Base-by-base conservation (phyloP, 2,329 filamentous ascomycete genomes). In the Diaporthe ilicicola region DNA sequence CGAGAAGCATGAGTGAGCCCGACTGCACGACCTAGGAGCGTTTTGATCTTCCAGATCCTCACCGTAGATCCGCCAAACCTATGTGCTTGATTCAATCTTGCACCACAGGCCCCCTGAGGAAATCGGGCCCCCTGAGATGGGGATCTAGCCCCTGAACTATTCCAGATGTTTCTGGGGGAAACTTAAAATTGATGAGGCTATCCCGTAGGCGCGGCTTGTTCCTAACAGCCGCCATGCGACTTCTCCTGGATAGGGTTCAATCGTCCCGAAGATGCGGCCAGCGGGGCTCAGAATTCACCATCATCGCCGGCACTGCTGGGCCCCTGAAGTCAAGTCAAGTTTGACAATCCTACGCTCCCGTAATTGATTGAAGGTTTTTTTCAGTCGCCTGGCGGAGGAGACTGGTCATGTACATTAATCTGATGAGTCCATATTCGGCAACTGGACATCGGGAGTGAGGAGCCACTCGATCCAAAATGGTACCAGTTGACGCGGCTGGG, bases 21-120 rank as follows among this genome's bases (percentile, higher is more conserved):
- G n/a, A 7, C 9, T 48, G 13, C 56, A 17, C 10, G 19, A 34
- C 9, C 24, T 5, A 27, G 34, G 27, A 22, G 19, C 22, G 42
- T 48, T 62, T n/a, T 48, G 59, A 62, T 62, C 59, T 46, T 9
- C 59, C 19, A 17, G 42, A 62, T 48, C 59, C 59, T 48, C 27
- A 37, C 59, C 42, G 42, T 34, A 62, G 27, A 62, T 48, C 59
- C 39, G 24, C 29, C 42, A 48, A 48, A 62, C n/a, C 7, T 48
- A 6, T 44, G 44, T 48, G 19, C 59, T 62, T 22, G 42, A 37
- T 37, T 48, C 59, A 32, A 42, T 48, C 59, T 34, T 17, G 10
- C 10, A 62, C 22, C 27, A n/a, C 27, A 17, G 6, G 19, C 10
- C 59, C 59, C 59, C 37, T 62, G 12, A 46, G 42, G 48, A 62